These are phyloP conservation scores for Dipodascopsis tothii DNA, from an alignment of 805 yeast species.

Conservation along the genomic window DNA sequence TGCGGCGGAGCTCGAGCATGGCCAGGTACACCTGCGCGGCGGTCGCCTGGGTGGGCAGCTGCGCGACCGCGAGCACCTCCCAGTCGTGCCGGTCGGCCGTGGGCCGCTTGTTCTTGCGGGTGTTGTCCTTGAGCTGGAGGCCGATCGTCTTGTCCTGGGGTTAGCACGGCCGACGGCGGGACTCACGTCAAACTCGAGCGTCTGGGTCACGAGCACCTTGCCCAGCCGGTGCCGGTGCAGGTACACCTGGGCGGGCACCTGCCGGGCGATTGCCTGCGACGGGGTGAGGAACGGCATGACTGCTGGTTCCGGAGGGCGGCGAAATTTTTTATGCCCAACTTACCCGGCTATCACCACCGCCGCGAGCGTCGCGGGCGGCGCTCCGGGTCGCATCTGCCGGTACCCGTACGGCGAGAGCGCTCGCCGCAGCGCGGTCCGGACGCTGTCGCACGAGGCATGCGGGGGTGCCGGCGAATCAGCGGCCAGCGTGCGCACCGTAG, in stretches of 20 bases:
- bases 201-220: neutral
- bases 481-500: too few relatives aligned
- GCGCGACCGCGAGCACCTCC: slow-evolving; percentile 18
- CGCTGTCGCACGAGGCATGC: too few relatives aligned
- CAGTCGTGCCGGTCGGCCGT: slow-evolving; percentile 14
- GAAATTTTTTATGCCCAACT: too few relatives aligned
- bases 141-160: slow-evolving; percentile 10
- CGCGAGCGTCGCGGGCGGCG: too few relatives aligned
- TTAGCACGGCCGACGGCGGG: neutral
- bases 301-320: neutral
- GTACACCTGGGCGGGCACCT: neutral
- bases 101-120: slow-evolving; percentile 6
- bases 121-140: slow-evolving; percentile 9
- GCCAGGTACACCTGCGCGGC: slow-evolving; percentile 7
- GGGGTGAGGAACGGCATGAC: neutral
- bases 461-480: too few relatives aligned
- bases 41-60: slow-evolving; percentile 7
- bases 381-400: too few relatives aligned
- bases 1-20: slow-evolving; percentile 15
- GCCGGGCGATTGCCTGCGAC: neutral
- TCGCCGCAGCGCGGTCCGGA: too few relatives aligned
- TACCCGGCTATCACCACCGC: too few relatives aligned
- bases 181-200: neutral
- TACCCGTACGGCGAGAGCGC: too few relatives aligned
- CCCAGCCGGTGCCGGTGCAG: neutral